These are phyloP conservation scores for Mrakia blollopis DNA, from an alignment of 768 basidiomycete species.

Conservation along the genomic window DNA sequence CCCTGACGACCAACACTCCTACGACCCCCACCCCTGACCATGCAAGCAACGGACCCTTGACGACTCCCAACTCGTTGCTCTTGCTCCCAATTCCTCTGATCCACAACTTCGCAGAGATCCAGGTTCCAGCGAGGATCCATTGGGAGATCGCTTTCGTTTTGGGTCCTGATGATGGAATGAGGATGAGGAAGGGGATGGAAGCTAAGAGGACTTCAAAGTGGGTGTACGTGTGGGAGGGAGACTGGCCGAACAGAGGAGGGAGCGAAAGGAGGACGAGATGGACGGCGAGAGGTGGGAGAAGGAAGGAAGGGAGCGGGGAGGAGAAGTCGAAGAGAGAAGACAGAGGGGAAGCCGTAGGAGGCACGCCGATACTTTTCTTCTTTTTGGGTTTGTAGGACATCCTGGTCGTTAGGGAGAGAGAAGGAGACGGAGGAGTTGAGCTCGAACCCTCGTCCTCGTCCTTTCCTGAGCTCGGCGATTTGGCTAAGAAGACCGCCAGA, in stretches of 20 bases:
- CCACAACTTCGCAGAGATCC: background rate
- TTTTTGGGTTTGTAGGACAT: background rate
- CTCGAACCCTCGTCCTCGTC: background rate
- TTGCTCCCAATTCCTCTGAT: background rate
- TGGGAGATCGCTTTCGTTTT: background rate
- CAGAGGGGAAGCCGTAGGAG: background rate
- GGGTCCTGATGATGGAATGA: background rate
- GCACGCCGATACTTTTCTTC: background rate
- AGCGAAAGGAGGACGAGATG: background rate
- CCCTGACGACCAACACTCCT: background rate
- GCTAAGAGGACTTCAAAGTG: background rate
- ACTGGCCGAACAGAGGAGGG: background rate
- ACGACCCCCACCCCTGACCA: background rate
- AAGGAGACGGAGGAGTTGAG: no score
- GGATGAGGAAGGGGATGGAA: background rate
- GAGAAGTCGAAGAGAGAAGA: background rate
- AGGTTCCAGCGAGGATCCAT: background rate
- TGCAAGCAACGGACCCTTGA: background rate
- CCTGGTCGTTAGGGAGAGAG: no score
- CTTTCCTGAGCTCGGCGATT: no score
- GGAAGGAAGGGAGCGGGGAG: background rate
- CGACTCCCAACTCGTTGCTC: background rate
- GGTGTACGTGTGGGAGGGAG: background rate
- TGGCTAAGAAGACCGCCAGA: no score
- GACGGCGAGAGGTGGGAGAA: background rate